phyloP scores from a whole-genome alignment of 2,329 filamentous ascomycete genomes.

The Aspergillus floridensis region DNA sequence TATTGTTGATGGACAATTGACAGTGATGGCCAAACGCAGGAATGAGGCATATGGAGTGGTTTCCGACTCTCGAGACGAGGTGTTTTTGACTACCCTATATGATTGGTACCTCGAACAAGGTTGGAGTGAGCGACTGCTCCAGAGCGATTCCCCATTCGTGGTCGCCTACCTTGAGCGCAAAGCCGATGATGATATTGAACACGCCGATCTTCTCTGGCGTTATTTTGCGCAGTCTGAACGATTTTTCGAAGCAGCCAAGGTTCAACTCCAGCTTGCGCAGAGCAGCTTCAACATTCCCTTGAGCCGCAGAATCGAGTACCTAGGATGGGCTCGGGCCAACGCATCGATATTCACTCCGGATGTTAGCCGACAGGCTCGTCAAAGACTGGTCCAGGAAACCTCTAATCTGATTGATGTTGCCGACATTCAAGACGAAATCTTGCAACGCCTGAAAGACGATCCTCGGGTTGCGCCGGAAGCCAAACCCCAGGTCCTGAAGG shows the following conservation, averaged over 20 bases:
- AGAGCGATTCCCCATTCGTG: slow-evolving; percentile 80
- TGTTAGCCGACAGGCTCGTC: slow-evolving; percentile 74
- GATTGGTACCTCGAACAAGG: slow-evolving; percentile 91
- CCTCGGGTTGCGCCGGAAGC: slow-evolving; percentile 63
- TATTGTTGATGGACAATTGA: slow-evolving; percentile 72
- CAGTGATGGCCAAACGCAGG: slow-evolving; percentile 72
- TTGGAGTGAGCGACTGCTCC: slow-evolving; percentile 80
- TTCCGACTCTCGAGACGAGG: slow-evolving; percentile 81
- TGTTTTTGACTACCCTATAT: slow-evolving; percentile 95
- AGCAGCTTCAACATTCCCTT: slow-evolving; percentile 78
- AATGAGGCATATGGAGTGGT: slow-evolving; percentile 89
- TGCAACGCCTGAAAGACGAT: slow-evolving; percentile 75
- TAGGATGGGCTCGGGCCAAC: slow-evolving; percentile 88
- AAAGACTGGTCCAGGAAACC: slow-evolving; percentile 80
- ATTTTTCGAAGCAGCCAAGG: slow-evolving; percentile 82
- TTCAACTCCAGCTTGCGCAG: slow-evolving; percentile 78
- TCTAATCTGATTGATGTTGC: slow-evolving; percentile 85
- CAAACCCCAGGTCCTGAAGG: slow-evolving; percentile 61
- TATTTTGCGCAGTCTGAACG: slow-evolving; percentile 84
- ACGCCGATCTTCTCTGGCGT: slow-evolving; percentile 87
- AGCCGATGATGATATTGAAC: slow-evolving; percentile 66
- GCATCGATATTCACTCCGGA: slow-evolving; percentile 78
- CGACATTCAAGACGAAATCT: slow-evolving; percentile 88
- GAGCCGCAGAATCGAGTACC: slow-evolving; percentile 81
- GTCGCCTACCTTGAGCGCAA: slow-evolving; percentile 80